These are phyloP conservation scores for Emergomyces pasteurianus DNA, from an alignment of 2,329 filamentous ascomycete species.

Conservation along the genomic window DNA sequence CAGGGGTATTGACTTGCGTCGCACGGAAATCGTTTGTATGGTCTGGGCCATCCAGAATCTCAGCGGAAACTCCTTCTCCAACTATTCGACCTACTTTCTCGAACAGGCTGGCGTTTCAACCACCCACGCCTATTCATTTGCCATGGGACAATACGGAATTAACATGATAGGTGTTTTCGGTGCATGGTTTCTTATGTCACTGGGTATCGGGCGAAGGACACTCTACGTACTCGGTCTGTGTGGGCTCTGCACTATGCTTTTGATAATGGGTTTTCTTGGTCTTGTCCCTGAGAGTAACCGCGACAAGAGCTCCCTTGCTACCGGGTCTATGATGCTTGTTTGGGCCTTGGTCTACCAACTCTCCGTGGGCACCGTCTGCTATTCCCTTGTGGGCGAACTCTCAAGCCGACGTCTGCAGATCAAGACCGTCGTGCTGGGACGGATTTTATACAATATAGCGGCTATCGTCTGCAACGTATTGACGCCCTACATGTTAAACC, in stretches of 20 bases:
- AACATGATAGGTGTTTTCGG: constrained; percentile 72
- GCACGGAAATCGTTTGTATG: constrained; percentile 61
- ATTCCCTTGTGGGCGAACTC: constrained; percentile 75
- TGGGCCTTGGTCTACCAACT: constrained; percentile 79
- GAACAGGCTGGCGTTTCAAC: constrained; percentile 43
- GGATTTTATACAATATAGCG: constrained; percentile 70
- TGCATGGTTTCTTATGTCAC: constrained; percentile 67
- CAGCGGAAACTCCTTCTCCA: constrained; percentile 51
- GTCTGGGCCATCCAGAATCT: constrained; percentile 55
- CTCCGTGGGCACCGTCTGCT: constrained; percentile 79
- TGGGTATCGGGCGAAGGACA: constrained; percentile 61
- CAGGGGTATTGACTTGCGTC: constrained; percentile 61
- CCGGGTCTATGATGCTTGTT: constrained; percentile 71
- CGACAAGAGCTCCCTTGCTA: constrained; percentile 56
- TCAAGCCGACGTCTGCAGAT: constrained; percentile 74
- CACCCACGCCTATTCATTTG: constrained; percentile 42
- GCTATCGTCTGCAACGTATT: constrained; percentile 70
- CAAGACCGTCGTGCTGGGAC: constrained; percentile 80
- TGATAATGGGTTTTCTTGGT: constrained; percentile 74
- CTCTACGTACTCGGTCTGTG: constrained; percentile 67
- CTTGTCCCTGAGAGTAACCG: constrained; percentile 53
- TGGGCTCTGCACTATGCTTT: constrained; percentile 61
- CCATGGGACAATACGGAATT: constrained; percentile 49
- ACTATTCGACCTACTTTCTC: constrained; percentile 51
- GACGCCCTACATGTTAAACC: constrained; percentile 89